Evolutionary conservation across 441 rosid species (phyloP).

Genomic region (Codiaeum variegatum): DNA sequence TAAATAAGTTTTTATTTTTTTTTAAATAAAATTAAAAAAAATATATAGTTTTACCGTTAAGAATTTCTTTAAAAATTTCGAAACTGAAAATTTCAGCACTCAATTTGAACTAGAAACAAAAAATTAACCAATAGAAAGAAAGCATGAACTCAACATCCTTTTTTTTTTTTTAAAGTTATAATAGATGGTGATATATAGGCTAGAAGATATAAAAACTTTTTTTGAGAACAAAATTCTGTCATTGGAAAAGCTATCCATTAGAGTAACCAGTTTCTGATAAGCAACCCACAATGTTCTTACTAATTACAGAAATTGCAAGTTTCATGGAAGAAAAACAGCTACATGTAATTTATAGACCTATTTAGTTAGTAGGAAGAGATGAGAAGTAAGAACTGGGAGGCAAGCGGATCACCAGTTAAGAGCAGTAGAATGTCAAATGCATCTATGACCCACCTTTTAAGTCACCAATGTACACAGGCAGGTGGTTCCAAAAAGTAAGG

Average conservation of each 20-base stretch:
- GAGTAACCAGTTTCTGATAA: background rate
- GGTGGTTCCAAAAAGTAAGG: slow-evolving; percentile 14
- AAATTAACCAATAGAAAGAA: too few relatives aligned
- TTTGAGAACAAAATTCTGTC: slow-evolving; percentile 10
- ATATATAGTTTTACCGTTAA: too few relatives aligned
- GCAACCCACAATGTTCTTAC: too few relatives aligned
- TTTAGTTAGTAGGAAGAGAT: background rate
- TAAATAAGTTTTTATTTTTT: too few relatives aligned
- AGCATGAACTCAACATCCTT: too few relatives aligned
- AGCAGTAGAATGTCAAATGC: slow-evolving; percentile 30
- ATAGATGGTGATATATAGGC: too few relatives aligned
- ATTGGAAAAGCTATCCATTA: background rate
- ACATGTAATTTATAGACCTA: background rate
- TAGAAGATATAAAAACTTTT: too few relatives aligned
- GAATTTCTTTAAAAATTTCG: too few relatives aligned
- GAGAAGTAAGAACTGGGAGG: slow-evolving; percentile 6
- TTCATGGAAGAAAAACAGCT: background rate
- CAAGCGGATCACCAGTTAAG: slow-evolving; percentile 29
- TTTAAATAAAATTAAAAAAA: too few relatives aligned
- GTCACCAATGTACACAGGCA: slow-evolving; percentile 37
- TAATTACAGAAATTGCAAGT: slow-evolving; percentile 1
- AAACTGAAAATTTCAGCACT: too few relatives aligned
- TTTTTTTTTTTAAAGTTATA: too few relatives aligned
- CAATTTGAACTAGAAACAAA: too few relatives aligned
- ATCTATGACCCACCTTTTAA: slow-evolving; percentile 31